These are phyloP conservation scores for Wickerhamiella australiensis DNA, from an alignment of 805 yeast species.

Conservation along the genomic window DNA sequence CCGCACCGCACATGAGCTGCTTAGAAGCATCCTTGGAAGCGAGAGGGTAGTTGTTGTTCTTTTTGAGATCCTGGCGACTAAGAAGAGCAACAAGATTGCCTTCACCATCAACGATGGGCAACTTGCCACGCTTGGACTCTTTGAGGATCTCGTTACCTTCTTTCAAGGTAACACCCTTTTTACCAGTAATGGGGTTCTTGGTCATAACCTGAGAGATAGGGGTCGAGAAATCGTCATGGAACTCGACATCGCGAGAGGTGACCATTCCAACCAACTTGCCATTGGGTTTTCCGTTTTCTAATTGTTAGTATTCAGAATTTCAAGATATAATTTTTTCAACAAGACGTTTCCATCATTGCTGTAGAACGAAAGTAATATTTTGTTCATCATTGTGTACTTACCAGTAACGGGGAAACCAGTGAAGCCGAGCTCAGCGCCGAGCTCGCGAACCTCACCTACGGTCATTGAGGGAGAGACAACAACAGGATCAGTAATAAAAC, in stretches of 20 bases:
- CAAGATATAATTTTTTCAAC: constrained; percentile 47
- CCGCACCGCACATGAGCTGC: constrained; percentile 97
- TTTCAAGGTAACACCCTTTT: constrained; percentile 63
- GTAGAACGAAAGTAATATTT: constrained; percentile 98
- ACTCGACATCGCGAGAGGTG: constrained; percentile 95
- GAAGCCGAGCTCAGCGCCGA: constrained; percentile 69
- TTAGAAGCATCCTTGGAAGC: constrained; percentile 93
- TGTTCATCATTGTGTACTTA: constrained; percentile 43
- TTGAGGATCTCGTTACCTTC: constrained; percentile 88
- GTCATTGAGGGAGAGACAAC: constrained; percentile 67
- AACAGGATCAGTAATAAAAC: constrained; percentile 89
- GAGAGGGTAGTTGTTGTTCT: constrained; percentile 83
- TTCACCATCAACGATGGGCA: constrained; percentile 74
- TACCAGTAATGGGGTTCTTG: constrained; percentile 70
- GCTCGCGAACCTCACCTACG: constrained; percentile 64
- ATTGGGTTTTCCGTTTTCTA: constrained; percentile 74
- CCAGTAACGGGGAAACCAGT: constrained; percentile 99
- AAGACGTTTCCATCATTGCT: constrained; percentile 95
- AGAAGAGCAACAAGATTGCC: constrained; percentile 76
- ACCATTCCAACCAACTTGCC: constrained; percentile 90
- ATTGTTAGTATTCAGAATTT: constrained; percentile 23
- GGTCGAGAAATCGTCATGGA: constrained; percentile 60
- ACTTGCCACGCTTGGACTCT: constrained; percentile 91
- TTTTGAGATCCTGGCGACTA: constrained; percentile 93
- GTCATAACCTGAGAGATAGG: constrained; percentile 78